phyloP scores from a whole-genome alignment of 768 basidiomycete species.

The Tephrocybe sp. region DNA sequence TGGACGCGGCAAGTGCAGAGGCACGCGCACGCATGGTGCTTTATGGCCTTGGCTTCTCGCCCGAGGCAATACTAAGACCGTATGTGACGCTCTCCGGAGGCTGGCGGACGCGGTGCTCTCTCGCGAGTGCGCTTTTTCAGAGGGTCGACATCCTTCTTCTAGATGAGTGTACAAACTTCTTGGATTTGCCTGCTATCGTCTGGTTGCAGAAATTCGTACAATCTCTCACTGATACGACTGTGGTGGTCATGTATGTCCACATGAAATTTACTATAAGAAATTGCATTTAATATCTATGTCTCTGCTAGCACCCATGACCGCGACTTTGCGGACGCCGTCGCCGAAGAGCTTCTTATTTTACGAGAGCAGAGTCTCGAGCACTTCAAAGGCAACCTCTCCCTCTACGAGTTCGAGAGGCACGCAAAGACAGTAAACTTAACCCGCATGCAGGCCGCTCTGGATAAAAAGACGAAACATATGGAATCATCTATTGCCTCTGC shows the following conservation, averaged over 20 bases:
- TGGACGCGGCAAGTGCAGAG: constrained; percentile 38
- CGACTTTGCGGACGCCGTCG: constrained; percentile 57
- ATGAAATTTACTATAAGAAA: not conserved
- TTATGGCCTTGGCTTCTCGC: constrained; percentile 57
- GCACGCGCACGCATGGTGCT: constrained; percentile 53
- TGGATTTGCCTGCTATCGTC: constrained; percentile 52
- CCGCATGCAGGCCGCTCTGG: constrained; percentile 41
- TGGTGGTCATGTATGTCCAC: constrained; percentile 48
- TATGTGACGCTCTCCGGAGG: constrained; percentile 58
- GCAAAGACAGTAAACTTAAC: constrained; percentile 45
- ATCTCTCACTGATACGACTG: constrained; percentile 40
- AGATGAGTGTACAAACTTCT: constrained; percentile 57
- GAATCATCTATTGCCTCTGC: constrained; percentile 56
- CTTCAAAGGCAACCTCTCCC: constrained; percentile 56
- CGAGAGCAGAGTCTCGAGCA: constrained; percentile 51
- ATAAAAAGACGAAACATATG: constrained; percentile 41
- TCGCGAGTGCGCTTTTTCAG: constrained; percentile 60
- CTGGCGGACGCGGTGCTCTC: constrained; percentile 60
- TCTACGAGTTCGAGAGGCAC: constrained; percentile 45
- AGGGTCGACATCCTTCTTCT: constrained; percentile 57
- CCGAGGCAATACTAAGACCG: constrained; percentile 34
- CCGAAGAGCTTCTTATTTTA: constrained; percentile 63
- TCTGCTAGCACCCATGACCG: constrained; percentile 54
- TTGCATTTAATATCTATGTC: not conserved
- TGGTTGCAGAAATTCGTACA: constrained; percentile 56